These are phyloP conservation scores for Fusarium tanahbumbuense DNA, from an alignment of 2,329 filamentous ascomycete genomes.

Conservation along the genomic window DNA sequence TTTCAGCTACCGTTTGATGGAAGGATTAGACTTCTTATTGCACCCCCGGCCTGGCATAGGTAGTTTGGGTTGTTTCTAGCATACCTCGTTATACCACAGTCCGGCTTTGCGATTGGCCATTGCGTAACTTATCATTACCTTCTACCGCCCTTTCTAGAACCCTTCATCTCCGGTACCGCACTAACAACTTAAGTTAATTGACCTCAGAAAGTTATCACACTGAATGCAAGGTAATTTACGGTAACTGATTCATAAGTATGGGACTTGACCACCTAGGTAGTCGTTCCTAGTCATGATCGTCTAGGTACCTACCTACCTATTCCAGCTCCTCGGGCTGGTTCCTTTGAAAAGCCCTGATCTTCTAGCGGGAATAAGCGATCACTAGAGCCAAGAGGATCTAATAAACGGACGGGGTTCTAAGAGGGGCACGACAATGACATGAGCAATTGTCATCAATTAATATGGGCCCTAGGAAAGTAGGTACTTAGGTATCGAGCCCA, in stretches of 20 bases:
- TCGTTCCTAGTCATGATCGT: not conserved
- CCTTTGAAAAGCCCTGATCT: slow-evolving; percentile 5
- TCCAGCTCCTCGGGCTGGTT: slow-evolving; percentile 3
- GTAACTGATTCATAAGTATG: not conserved
- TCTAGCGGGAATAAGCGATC: slow-evolving; percentile 28
- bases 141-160: slow-evolving; percentile 44
- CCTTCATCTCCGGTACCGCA: slow-evolving; percentile 38
- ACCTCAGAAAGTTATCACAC: slow-evolving; percentile 11
- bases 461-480: not conserved
- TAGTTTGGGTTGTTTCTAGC: not conserved
- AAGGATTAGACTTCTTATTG: not conserved
- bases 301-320: not conserved
- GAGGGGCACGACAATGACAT: slow-evolving; percentile 13
- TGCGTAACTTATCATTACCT: slow-evolving; percentile 18
- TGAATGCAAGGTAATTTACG: slow-evolving; percentile 3
- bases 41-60: not conserved
- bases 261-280: not conserved
- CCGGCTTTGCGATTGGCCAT: slow-evolving; percentile 30
- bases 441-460: slow-evolving; percentile 1
- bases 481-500: not conserved
- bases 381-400: slow-evolving; percentile 12
- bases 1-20: not conserved
- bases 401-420: slow-evolving; percentile 15
- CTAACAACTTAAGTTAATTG: slow-evolving; percentile 4
- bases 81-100: slow-evolving; percentile 9